Conservation (phyloP, 192 early-diverging fungal genomes). For the Piromyces finnis region DNA sequence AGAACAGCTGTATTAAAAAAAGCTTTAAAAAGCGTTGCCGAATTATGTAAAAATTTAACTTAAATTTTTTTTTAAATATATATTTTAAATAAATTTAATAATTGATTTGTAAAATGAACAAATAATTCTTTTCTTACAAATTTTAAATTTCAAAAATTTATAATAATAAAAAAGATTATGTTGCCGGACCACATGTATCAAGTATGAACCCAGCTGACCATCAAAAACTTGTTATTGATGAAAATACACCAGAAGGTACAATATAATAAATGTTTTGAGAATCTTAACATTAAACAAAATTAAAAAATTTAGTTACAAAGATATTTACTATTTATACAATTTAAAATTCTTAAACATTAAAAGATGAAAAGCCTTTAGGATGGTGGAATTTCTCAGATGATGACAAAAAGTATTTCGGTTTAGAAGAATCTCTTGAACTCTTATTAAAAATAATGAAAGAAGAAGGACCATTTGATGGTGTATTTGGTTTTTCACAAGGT, state of each 20-base stretch:
- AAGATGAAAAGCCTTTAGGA: not conserved
- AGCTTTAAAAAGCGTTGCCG: not conserved
- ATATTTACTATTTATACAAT: too few relatives aligned
- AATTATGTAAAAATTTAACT: not conserved
- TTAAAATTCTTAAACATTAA: too few relatives aligned
- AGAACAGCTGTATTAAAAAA: not conserved
- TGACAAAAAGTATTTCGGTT: not conserved
- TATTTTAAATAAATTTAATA: too few relatives aligned
- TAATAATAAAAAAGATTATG: not conserved
- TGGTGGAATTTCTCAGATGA: not conserved
- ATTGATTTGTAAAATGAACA: too few relatives aligned
- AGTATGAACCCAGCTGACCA: not conserved
- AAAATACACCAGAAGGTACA: not conserved
- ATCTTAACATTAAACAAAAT: too few relatives aligned
- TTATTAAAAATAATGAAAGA: not conserved
- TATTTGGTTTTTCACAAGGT: not conserved
- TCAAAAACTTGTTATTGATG: not conserved
- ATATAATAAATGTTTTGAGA: too few relatives aligned
- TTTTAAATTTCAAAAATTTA: too few relatives aligned
- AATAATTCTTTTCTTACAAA: too few relatives aligned
- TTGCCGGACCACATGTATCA: not conserved
- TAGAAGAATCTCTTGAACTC: not conserved
- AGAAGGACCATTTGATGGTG: not conserved
- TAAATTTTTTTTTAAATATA: too few relatives aligned
- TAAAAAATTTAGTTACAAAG: too few relatives aligned